Evolutionary conservation across 495 filamentous ascomycete genomes (phyloP), one percentile per base, ranked within the genome.

Genomic region (Staphylotrichum tortipilum): DNA sequence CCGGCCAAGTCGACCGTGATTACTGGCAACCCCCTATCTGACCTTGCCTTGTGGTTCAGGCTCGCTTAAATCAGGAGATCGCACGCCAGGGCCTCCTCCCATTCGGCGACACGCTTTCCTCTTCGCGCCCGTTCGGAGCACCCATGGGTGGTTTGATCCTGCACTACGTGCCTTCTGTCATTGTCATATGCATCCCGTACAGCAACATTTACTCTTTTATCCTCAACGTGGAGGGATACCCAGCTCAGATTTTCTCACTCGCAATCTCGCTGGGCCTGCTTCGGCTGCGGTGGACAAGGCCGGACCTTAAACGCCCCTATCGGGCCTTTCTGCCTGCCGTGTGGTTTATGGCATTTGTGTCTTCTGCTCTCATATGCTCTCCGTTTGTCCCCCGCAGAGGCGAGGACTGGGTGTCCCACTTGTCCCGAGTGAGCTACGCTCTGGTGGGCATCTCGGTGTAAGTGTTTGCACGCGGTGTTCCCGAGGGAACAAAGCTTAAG

Each of bases 151-250:
- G 79, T 0, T 67, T 88, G 0, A 72, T 86, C 7, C 75, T 84
- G 0, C 83, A 86, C 53, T 86, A 78, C 56, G 69, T 86, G 18
- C 83, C 83, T 0, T 85, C 81, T 0, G 42, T 84, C 1, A 64
- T 85, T 2, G 82, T 87, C 10, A 85, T 85, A 22, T 57, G 69
- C 4, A 69, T 87, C 2, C 83, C 82, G 1, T 79, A 82, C 3
- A 68, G 73, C n/a, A 76, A 83, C 39, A 78, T 83, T 5, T 88
- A 86, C 59, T 81, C 78, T 40, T 87, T 88, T 53, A 86, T 88
- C 49, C 68, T 86, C 9, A 80, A 86, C 31, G 80, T 86, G 2
- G 82, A 85, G 55, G 82, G 78, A 3, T 89, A 89, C 55, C 80
- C 84, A 0, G 78, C 69, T 0, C 78, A 83, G 45, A 68, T 86